Evolutionary conservation across 352 stramenopile species (phyloP).

Genomic region (Blastocystis sp.): DNA sequence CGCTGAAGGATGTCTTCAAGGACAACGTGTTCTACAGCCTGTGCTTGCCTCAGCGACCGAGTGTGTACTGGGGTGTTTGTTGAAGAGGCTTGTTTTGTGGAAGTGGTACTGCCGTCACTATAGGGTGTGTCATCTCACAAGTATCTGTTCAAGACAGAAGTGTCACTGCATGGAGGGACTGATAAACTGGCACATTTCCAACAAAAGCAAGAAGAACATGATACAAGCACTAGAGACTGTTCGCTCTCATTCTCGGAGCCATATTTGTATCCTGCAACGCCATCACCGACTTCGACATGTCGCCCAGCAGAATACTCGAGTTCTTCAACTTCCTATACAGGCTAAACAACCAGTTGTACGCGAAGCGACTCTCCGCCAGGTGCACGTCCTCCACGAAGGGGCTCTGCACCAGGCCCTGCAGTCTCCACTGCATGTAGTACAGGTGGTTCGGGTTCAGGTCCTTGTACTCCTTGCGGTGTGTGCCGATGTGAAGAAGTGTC

Average conservation of each 20-base stretch:
- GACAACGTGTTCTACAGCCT: constrained; percentile 42
- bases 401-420: constrained; percentile 31
- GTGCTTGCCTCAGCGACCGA: constrained; percentile 9
- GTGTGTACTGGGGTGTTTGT: neutral
- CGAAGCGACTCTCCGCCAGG: constrained; percentile 36
- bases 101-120: too few species aligned
- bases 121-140: too few species aligned
- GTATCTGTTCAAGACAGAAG: too few species aligned
- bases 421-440: constrained; percentile 68
- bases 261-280: neutral
- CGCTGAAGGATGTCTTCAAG: constrained; percentile 35
- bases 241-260: constrained; percentile 8
- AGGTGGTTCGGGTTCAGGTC: constrained; percentile 64
- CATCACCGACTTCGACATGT: constrained; percentile 10
- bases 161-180: too few species aligned
- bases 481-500: constrained; percentile 64
- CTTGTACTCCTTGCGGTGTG: constrained; percentile 56
- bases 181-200: too few species aligned
- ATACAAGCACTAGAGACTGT: constrained; percentile 59
- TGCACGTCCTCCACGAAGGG: constrained; percentile 56
- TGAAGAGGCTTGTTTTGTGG: too few species aligned
- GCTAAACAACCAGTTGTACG: constrained; percentile 37
- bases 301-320: constrained; percentile 28
- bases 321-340: constrained; percentile 63
- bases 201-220: neutral